Evolutionary conservation across 768 basidiomycete species (phyloP).

Genomic region (Tricholoma saponaceum): DNA sequence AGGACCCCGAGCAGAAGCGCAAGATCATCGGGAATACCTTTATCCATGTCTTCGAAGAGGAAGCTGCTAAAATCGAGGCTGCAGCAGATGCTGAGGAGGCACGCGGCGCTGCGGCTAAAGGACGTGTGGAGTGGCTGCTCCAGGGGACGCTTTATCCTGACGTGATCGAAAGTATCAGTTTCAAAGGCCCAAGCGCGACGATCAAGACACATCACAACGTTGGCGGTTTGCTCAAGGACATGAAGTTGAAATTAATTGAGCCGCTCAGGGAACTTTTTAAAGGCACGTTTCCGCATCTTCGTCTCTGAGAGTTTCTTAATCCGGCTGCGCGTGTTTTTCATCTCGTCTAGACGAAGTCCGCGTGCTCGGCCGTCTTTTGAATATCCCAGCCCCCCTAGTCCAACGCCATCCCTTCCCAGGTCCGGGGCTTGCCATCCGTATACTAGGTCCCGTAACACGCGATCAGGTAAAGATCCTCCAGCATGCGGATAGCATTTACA

Average conservation of each 20-base stretch:
- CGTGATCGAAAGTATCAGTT: slow-evolving; percentile 98
- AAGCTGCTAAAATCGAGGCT: slow-evolving; percentile 86
- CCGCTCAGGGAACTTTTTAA: slow-evolving; percentile 97
- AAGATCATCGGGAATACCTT: slow-evolving; percentile 99
- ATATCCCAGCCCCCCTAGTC: slow-evolving; percentile 89
- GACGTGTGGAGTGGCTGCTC: slow-evolving; percentile 93
- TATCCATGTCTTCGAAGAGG: slow-evolving; percentile 95
- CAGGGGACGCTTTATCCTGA: slow-evolving; percentile 99
- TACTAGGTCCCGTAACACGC: slow-evolving; percentile 91
- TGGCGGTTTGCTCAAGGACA: slow-evolving; percentile 91
- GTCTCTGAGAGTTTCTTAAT: neutral
- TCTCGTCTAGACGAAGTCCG: slow-evolving; percentile 82
- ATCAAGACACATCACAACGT: slow-evolving; percentile 99
- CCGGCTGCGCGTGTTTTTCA: neutral
- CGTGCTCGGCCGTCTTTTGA: slow-evolving; percentile 83
- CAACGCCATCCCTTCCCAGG: slow-evolving; percentile 99
- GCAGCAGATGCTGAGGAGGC: slow-evolving; percentile 73
- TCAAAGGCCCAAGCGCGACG: slow-evolving; percentile 98
- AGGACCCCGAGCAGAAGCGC: slow-evolving; percentile 95
- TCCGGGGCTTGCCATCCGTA: slow-evolving; percentile 96
- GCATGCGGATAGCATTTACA: slow-evolving; percentile 92
- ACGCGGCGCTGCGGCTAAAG: slow-evolving; percentile 67
- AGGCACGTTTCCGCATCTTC: slow-evolving; percentile 47
- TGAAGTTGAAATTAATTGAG: slow-evolving; percentile 99
- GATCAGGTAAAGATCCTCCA: slow-evolving; percentile 91